These are phyloP conservation scores for Aechmea fasciata DNA, from an alignment of 176 grass and related monocot genomes.

Conservation along the genomic window DNA sequence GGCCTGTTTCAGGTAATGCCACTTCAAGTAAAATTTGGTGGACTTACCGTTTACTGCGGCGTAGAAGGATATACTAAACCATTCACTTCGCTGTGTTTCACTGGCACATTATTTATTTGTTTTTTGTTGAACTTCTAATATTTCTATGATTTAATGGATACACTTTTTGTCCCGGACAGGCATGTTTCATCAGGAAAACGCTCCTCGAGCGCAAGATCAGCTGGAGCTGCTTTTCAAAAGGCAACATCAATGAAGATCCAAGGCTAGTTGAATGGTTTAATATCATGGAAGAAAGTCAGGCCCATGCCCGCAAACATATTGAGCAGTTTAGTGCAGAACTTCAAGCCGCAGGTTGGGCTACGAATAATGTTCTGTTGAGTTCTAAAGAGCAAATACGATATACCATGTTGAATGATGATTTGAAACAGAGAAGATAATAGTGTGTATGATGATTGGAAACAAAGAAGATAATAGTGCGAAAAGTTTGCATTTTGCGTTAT, in stretches of 20 bases:
- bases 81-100: not conserved
- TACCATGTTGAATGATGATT: not conserved
- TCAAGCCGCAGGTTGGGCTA: not conserved
- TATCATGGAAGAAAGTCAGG: not conserved
- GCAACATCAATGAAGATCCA: not conserved
- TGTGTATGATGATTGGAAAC: not conserved
- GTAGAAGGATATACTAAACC: not conserved
- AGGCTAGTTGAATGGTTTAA: slow-evolving; percentile 1
- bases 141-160: too few species aligned
- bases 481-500: too few species aligned
- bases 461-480: not conserved
- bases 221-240: not conserved
- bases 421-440: not conserved
- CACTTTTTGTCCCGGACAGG: not conserved
- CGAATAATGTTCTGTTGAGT: slow-evolving; percentile 9
- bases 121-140: not conserved
- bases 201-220: not conserved
- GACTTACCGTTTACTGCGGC: not conserved
- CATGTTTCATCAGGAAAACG: not conserved
- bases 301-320: not conserved
- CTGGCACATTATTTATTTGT: not conserved
- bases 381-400: not conserved
- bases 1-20: slow-evolving; percentile 1
- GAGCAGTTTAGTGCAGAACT: slow-evolving; percentile 2
- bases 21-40: not conserved